Evolutionary conservation across 805 yeast genomes (phyloP), one percentile per base, ranked within the genome.

Genomic region (Saitoella complicata): DNA sequence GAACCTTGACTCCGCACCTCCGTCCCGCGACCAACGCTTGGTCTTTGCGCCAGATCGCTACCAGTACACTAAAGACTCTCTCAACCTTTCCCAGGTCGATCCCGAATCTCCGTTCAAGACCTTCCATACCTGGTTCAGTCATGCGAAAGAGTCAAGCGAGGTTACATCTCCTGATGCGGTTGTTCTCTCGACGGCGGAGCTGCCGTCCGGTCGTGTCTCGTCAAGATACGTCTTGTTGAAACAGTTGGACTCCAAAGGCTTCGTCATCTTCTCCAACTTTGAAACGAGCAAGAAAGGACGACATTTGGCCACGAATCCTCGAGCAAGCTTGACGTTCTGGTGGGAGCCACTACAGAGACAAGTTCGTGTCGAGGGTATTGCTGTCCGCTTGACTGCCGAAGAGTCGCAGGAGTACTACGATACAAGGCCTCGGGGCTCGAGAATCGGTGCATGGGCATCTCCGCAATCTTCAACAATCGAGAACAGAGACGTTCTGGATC

Each of bases 391-490:
- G 38, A 67, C 75, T 31, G 68, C 77, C 46, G 87, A 81, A 54
- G 83, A 80, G 32, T 73, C 84, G 5, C 76, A 79, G 53, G 68
- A 78, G 41, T 91, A 91, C 63, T 91, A 75, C 63, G 71, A 73
- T 43, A 80, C 94, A 0, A 72, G 98, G 58, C 98, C 98, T 36
- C 70, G 94, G 47, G 96, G 93, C 5, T 81, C 94, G 32, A 78
- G 81, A 58, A 76, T 91, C 49, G 97, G 98, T 32, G 98, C 98
- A 0, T 87, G 95, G 94, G 81, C 96, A 0, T 79, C 93, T 31
- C 93, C 94, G 4, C 98, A 91, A 67, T 75, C 87, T 33, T 68
- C 72, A 44, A 69, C 67, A 2, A 68, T 87, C 35, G 55, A 58
- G 9, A 60, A 66, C 38, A 69, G 95, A 50, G 72, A 72, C 10